These are phyloP conservation scores for Talaromyces sp. DNA, from an alignment of 2,329 filamentous ascomycete species.

Conservation along the genomic window DNA sequence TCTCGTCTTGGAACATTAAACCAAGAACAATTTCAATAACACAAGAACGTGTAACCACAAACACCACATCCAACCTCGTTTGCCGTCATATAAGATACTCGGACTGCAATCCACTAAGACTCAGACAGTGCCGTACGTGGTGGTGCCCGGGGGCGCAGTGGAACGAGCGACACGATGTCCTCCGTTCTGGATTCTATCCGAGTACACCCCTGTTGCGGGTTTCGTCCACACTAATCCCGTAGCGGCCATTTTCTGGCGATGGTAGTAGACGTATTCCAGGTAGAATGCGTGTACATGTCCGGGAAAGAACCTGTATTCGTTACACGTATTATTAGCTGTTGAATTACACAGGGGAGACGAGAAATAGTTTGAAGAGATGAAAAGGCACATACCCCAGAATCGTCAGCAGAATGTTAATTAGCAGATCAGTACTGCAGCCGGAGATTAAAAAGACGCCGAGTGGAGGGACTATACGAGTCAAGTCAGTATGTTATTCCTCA, in stretches of 20 bases:
- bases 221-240: constrained; percentile 15
- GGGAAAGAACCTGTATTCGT: constrained; percentile 57
- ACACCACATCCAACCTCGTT: neutral
- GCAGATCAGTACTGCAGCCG: constrained; percentile 60
- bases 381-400: constrained; percentile 50
- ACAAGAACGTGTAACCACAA: neutral
- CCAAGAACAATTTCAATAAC: neutral
- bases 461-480: constrained; percentile 52
- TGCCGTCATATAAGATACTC: neutral
- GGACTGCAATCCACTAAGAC: neutral
- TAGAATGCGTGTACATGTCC: constrained; percentile 80
- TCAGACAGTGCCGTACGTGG: constrained; percentile 8
- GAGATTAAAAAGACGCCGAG: constrained; percentile 59
- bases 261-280: constrained; percentile 75
- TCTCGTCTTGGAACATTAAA: neutral
- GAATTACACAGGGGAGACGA: neutral
- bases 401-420: constrained; percentile 64
- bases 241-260: constrained; percentile 35
- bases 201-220: constrained; percentile 35
- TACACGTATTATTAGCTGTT: neutral
- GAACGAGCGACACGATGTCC: constrained; percentile 20
- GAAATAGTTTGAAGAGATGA: neutral
- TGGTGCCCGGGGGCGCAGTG: constrained; percentile 13
- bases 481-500: neutral
- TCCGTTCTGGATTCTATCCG: constrained; percentile 34